Conservation (phyloP, 1,284 basidiomycete genomes). For the Malassezia globosa region DNA sequence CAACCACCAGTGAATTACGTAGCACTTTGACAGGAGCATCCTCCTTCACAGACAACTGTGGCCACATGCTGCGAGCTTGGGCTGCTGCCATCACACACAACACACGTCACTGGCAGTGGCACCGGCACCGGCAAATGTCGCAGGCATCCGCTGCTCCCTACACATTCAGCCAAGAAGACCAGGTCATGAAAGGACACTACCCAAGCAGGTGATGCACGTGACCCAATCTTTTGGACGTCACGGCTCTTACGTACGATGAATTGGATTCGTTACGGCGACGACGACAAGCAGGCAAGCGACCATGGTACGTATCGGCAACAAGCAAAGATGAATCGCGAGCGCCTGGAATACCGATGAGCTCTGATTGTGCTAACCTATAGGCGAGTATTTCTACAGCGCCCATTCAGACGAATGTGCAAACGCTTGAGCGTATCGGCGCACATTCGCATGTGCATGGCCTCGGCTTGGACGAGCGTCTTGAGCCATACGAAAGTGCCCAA, state of each 20-base stretch:
- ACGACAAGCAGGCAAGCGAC: no score
- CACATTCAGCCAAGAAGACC: no score
- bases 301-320: constrained; percentile 6
- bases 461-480: constrained; percentile 77
- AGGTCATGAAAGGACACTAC: no score
- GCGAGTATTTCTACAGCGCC: constrained; percentile 37
- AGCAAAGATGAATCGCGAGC: not conserved
- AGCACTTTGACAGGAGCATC: constrained; percentile 1
- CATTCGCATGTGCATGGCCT: constrained; percentile 56
- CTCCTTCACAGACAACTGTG: not conserved
- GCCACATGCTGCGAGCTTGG: not conserved
- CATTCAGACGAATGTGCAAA: constrained; percentile 30
- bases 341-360: no score
- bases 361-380: constrained; percentile 15
- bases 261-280: no score
- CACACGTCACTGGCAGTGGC: no score
- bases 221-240: no score
- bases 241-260: no score
- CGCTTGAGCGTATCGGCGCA: constrained; percentile 41
- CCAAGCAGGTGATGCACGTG: no score
- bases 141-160: no score
- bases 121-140: no score
- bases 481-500: constrained; percentile 72
- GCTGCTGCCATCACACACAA: no score
- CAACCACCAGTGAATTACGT: not conserved